These are phyloP conservation scores for Bromus sterilis DNA, from an alignment of 176 grass and related monocot genomes.

Conservation along the genomic window DNA sequence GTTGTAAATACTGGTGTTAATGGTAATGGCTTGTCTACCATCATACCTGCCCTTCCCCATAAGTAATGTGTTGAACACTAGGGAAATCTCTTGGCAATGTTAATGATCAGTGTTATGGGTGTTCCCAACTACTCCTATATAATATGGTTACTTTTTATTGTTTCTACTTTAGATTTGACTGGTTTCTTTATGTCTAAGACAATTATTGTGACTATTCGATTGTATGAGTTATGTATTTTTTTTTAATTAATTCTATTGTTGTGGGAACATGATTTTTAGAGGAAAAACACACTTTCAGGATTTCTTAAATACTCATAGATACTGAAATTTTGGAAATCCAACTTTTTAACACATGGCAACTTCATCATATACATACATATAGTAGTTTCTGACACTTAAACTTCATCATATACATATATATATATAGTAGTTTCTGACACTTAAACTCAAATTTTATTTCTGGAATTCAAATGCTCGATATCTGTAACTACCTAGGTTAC, in stretches of 20 bases:
- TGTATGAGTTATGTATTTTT: not conserved
- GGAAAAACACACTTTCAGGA: not conserved
- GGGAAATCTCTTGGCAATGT: not conserved
- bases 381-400: not conserved
- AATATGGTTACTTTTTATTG: not conserved
- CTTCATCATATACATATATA: not conserved
- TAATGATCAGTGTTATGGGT: not conserved
- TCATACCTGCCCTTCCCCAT: not conserved
- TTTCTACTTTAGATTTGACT: not conserved
- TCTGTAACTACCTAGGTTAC: conserved; percentile 2
- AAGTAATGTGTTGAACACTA: not conserved
- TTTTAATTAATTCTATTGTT: not conserved
- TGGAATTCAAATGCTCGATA: not conserved
- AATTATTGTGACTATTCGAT: not conserved
- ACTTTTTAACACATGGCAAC: not conserved
- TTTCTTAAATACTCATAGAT: not conserved
- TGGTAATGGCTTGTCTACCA: not conserved
- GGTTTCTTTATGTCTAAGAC: not conserved
- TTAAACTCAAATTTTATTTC: too few relatives aligned
- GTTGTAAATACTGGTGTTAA: not conserved
- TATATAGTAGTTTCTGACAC: not conserved
- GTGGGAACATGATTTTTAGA: not conserved
- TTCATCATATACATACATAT: not conserved
- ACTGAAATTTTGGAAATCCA: not conserved
- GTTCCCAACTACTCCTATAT: not conserved